Evolutionary conservation across 495 filamentous ascomycete genomes (phyloP).

Genomic region (Neurospora tetraspora): DNA sequence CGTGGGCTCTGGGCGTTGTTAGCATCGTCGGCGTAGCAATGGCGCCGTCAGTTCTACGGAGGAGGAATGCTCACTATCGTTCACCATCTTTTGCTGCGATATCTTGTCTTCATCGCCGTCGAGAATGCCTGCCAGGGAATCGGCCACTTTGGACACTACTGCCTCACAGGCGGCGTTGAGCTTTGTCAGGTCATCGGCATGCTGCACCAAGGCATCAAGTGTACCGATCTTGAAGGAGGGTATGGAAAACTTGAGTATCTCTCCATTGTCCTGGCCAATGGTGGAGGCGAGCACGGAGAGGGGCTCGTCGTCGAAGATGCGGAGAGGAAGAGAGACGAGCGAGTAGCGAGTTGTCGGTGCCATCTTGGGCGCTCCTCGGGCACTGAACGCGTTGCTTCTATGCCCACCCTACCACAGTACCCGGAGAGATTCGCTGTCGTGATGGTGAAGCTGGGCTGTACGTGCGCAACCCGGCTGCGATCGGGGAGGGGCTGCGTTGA

Average conservation of each 20-base stretch:
- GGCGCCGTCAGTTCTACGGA: not conserved
- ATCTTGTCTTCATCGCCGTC: slow-evolving; percentile 76
- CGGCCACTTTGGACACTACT: slow-evolving; percentile 79
- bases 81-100: slow-evolving; percentile 82
- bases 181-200: slow-evolving; percentile 91
- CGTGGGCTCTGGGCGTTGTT: slow-evolving; percentile 58
- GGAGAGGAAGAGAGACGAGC: slow-evolving; percentile 39
- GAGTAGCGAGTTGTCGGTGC: slow-evolving; percentile 26
- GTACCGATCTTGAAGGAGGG: slow-evolving; percentile 97
- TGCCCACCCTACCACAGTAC: not conserved
- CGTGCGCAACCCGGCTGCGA: not conserved
- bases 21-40: not conserved
- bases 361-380: not conserved
- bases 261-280: slow-evolving; percentile 64
- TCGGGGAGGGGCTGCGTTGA: not conserved
- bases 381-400: not conserved
- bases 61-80: slow-evolving; percentile 62
- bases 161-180: slow-evolving; percentile 67
- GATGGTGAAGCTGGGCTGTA: not conserved
- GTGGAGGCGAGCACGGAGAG: slow-evolving; percentile 60
- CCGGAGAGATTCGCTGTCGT: not conserved
- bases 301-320: slow-evolving; percentile 61
- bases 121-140: slow-evolving; percentile 69
- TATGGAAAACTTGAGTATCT: slow-evolving; percentile 67
- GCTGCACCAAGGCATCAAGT: slow-evolving; percentile 88